These are phyloP conservation scores for Fusarium pilosicola DNA, from an alignment of 2,329 filamentous ascomycete genomes.

Conservation along the genomic window DNA sequence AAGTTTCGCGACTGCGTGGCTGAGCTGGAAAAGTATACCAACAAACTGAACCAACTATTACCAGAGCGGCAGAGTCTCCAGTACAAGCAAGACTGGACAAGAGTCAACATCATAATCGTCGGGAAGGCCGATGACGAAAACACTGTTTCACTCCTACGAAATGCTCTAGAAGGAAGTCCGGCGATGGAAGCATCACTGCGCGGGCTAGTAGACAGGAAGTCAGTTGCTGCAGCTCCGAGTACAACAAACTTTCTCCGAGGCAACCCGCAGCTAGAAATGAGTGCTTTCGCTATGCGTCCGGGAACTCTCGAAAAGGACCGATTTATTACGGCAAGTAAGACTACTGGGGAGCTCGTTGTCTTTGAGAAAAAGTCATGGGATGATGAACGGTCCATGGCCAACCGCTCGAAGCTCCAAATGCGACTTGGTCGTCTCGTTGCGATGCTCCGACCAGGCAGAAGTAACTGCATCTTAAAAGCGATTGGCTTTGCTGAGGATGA, in stretches of 20 bases:
- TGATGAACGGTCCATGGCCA: background rate
- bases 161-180: background rate
- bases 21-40: background rate
- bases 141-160: background rate
- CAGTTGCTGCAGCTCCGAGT: background rate
- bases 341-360: fast-evolving
- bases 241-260: background rate
- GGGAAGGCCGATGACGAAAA: background rate
- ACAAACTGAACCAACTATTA: background rate
- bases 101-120: background rate
- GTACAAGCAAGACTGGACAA: background rate
- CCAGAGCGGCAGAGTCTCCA: background rate
- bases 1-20: background rate
- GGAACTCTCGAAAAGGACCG: background rate
- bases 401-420: background rate
- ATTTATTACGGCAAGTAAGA: background rate
- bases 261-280: background rate
- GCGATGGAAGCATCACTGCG: background rate
- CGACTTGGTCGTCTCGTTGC: background rate
- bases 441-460: background rate
- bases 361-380: conserved; percentile 1
- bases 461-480: background rate
- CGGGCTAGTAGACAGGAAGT: background rate
- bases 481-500: background rate
- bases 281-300: background rate